A percentile compares a stretch with the other conserved stretches of the same genome.
Evolutionary conservation across 306 rosid species (phyloP).

Genomic region (Medicago truncatula): DNA sequence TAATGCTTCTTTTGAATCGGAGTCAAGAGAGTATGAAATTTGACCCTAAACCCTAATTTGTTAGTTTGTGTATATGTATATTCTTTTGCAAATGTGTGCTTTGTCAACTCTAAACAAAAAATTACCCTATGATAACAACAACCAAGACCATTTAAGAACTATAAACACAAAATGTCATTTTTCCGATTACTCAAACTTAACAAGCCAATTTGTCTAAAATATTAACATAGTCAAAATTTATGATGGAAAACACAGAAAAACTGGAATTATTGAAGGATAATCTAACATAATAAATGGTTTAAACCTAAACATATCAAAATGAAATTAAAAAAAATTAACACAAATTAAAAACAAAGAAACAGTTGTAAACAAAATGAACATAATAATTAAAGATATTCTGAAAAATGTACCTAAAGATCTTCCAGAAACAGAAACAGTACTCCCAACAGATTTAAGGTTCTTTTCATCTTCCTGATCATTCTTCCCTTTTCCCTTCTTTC

Average conservation of each 20-base stretch:
- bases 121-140: slow-evolving; percentile 17
- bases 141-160: slow-evolving; percentile 9
- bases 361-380: background rate
- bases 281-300: slow-evolving; percentile 17
- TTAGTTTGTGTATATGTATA: too few relatives aligned
- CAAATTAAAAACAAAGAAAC: background rate
- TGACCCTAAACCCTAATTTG: too few relatives aligned
- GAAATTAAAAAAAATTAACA: background rate
- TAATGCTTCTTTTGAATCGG: background rate
- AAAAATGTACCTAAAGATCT: slow-evolving; percentile 39
- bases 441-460: background rate
- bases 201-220: background rate
- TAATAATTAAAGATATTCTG: background rate
- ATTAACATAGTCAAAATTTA: background rate
- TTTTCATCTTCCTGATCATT: slow-evolving; percentile 15
- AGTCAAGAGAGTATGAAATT: background rate
- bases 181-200: background rate
- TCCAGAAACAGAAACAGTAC: background rate
- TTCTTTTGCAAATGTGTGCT: background rate
- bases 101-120: slow-evolving; percentile 13
- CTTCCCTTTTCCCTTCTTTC: slow-evolving; percentile 39
- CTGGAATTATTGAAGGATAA: background rate
- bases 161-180: background rate
- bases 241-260: background rate
- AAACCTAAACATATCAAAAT: background rate